Base-by-base conservation (phyloP, 805 yeast species). In the Saccharomycopsis microspora region DNA sequence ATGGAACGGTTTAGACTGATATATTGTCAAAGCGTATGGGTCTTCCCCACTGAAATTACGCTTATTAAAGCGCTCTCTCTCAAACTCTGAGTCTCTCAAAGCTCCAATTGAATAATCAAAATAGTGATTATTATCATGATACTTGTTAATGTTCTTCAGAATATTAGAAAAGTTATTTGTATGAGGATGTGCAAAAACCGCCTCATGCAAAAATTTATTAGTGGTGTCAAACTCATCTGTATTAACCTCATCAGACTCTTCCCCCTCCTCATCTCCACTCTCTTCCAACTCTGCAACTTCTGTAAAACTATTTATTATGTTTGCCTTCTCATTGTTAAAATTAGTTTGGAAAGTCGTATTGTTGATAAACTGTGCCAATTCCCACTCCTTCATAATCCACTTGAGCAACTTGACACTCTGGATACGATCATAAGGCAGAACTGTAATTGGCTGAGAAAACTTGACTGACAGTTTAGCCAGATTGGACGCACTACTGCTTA, bases 361-460 rank as follows among this genome's bases (percentile, higher is more conserved):
- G 38, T 52, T 52, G 33, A 52, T 50, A 11, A 52, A 44, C 33
- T 57, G 60, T 1, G 82, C 75, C 29, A 64, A 49, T 37, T 71
- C 74, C 46, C 75, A 73, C 57, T 80, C 82, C 43, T 69, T 66
- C 49, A 68, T 54, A 11, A 80, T 75, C 72, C 82, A 70, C 50
- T 67, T 68, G 47, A 78, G 65, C 8, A 79, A 57, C 48, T 76
- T 70, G 34, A 66, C 70, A 39, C 79, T 64, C 54, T 74, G 68
- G 3, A 60, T 54, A 36, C 72, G 59, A 54, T 76, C 71, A 64
- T 71, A 77, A 1, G 80, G 79, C 31, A 80, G 66, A 0, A 80
- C 66, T 1, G 74, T 73, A 4, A 80, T 61, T 1, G 82, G 83
- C 28, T 76, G 67, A 10, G 64, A 58, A 7, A 75, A 58, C 41